Evolutionary conservation across 306 rosid genomes (phyloP), one percentile per base, ranked within the genome.

Genomic region (Abrus precatorius): DNA sequence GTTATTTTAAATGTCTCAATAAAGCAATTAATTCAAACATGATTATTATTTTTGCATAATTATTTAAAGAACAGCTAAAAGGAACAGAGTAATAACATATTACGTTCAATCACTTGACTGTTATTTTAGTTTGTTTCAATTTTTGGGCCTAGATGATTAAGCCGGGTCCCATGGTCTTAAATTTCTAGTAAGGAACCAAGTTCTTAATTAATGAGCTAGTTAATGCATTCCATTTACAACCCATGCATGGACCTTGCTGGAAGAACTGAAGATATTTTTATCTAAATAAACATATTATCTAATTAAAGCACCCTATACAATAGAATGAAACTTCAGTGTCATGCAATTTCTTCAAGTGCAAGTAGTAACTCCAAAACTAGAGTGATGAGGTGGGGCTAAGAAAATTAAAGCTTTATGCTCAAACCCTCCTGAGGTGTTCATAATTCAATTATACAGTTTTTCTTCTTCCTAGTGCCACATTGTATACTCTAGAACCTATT

Each of bases 381-480:
- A 20, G 20, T 12, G 59, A 20, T 12, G 27, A 60, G 36, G 65
- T 36, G 78, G 55, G 47, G 72, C 34, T 48, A 49, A 41, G 67
- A 78, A 20, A 67, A 48, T 79, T 79, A 61, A 63, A 76, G 28
- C 41, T 79, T 47, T 70, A 34, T 59, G 27, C 20, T 62, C 59
- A 49, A 64, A 50, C 43, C 52, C 72, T 41, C 32, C 10, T 2
- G 44, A 43, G 55, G 10, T 36, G 29, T 63, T 63, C 79, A 29
- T n/a, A 27, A 57, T 57, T 74, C 14, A 47, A 75, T 61, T 47
- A 36, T 62, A 7, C 61, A 20, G 20, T 71, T 47, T 50, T 41
- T 14, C 11, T 47, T 71, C 71, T 75, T 75, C 14, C 60, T 1
- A 3, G 36, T 3, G 3, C 9, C 30, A 14, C 27, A 30, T 14